Percentiles rank a stretch among this genome's conserved stretches.
Conservation (phyloP, 768 basidiomycete genomes). For the Phanerodontia chrysosporium region DNA sequence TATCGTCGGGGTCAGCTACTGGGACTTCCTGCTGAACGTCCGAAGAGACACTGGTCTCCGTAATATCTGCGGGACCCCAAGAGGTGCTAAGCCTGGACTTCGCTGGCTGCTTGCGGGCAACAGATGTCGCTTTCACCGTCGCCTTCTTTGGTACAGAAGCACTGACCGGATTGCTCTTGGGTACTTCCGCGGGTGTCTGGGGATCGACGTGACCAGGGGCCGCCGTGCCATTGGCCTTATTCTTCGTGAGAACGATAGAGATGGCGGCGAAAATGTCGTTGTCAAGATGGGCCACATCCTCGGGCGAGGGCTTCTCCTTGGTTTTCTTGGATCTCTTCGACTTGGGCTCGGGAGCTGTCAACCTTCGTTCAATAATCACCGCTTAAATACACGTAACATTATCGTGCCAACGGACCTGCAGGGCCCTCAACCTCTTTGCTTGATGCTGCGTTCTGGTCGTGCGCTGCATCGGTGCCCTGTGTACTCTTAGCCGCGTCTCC, state of each 20-base stretch:
- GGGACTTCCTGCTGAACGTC: background rate
- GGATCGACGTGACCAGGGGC: background rate
- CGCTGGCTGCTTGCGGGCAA: background rate
- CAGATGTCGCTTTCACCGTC: background rate
- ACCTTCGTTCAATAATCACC: background rate
- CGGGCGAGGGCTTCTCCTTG: background rate
- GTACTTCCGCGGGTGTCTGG: background rate
- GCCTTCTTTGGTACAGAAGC: background rate
- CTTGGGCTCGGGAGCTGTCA: background rate
- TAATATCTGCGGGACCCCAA: constrained; percentile 2
- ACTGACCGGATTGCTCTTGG: background rate
- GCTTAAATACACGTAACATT: background rate
- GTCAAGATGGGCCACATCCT: background rate
- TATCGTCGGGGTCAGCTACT: background rate
- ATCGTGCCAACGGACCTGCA: constrained; percentile 3
- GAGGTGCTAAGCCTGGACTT: constrained; percentile 2
- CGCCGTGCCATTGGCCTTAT: background rate
- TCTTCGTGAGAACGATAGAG: background rate
- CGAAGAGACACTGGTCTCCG: background rate
- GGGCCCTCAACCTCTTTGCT: background rate
- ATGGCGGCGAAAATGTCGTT: constrained; percentile 1
- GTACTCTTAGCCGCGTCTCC: background rate
- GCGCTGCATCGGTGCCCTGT: background rate
- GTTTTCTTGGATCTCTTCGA: background rate
- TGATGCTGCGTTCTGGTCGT: background rate